These are phyloP conservation scores for Pseudopithomyces maydicus DNA, from an alignment of 2,329 filamentous ascomycete genomes.

Conservation along the genomic window DNA sequence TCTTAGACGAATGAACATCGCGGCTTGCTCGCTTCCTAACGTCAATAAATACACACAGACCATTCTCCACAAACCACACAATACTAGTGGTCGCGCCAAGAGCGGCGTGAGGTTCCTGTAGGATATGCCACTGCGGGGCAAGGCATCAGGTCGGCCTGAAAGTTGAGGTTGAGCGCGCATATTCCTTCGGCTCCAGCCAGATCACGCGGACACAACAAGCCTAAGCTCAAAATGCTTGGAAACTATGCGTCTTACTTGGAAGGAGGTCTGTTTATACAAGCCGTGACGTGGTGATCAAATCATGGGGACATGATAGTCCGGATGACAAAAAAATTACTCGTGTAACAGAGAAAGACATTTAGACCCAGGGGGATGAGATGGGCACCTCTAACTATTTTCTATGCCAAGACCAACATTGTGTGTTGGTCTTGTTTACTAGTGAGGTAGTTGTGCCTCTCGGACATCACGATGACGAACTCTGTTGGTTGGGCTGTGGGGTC, in stretches of 20 bases:
- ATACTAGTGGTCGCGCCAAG: neutral
- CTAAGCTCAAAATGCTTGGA: neutral
- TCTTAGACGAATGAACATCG: too few relatives aligned
- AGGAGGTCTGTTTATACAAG: neutral
- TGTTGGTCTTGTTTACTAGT: neutral
- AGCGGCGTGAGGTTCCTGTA: slow-evolving; percentile 1
- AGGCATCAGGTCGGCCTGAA: neutral
- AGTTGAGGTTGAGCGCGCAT: neutral
- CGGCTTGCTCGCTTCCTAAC: too few relatives aligned
- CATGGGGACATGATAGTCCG: neutral
- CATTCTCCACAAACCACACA: neutral
- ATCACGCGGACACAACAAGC: neutral
- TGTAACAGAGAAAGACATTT: neutral
- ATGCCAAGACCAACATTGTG: neutral
- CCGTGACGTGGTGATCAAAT: neutral
- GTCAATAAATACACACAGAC: neutral
- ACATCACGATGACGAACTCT: neutral
- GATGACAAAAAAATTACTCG: neutral
- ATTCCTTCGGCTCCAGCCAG: neutral
- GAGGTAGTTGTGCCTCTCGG: neutral
- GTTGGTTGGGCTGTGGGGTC: neutral
- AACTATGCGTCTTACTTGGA: neutral
- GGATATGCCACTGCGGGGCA: neutral
- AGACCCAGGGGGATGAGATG: neutral
- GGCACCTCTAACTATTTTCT: neutral